Evolutionary conservation across 2,329 filamentous ascomycete genomes (phyloP), one percentile per base, ranked within the genome.

Genomic region (Botrytis hyacinthi): DNA sequence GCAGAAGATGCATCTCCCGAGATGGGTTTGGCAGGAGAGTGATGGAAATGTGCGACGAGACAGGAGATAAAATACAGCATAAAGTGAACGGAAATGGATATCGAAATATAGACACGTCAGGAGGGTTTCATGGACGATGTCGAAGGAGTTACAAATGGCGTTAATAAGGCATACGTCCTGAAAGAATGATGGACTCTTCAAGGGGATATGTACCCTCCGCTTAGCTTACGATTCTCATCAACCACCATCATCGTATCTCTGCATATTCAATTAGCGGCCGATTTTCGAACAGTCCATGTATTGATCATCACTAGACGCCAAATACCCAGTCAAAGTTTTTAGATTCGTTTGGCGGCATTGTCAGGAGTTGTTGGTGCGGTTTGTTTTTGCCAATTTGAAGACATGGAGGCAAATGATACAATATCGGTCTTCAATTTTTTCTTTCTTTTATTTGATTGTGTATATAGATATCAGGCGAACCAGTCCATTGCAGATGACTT

Each of bases 381-480:
- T 32, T 65, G 26, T 22, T 63, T 65, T 44, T 67, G 42, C 51
- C 48, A 40, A 51, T 32, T 54, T 40, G 29, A 51, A 54, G 46
- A 51, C 44, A 66, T 18, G 12, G 35, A 54, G 48, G 66, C 46
- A 65, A 22, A 51, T 59, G 59, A 70, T 70, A 70, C 37, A 62
- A 71, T 8, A 73, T 20, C 46, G 48, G n/a, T 40, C 44, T 46
- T 71, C 72, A 46, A 37, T 14, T 61, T 62, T 40, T 40, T 57
- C 26, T 32, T 26, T 12, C 22, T 62, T 51, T 14, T 1, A 60
- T 72, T 65, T 48, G 14, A 4, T 20, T 67, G 12, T 35, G 7
- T 66, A 63, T 35, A 42, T 71, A 74, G n/a, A 75, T 51, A 77
- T 88, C 81, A 76, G 85, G 86, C 63, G 85, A 76, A 74, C 83